Base-by-base conservation (phyloP, 2,329 filamentous ascomycete genomes). In the Zymoseptoria pseudotritici region DNA sequence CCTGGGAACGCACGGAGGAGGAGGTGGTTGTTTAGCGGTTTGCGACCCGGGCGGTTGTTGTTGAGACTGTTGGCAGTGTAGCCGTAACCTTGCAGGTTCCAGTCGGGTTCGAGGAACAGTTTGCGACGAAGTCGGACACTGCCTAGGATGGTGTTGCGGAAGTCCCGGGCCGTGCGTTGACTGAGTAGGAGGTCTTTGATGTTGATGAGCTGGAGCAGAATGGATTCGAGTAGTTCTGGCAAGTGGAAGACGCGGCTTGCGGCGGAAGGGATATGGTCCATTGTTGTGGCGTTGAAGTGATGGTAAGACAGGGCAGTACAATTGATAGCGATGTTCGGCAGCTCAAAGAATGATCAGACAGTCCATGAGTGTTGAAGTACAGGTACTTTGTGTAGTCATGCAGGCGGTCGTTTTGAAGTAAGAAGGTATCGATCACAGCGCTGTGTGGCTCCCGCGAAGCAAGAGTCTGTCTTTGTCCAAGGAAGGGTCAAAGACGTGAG, bases 171-270 rank as follows among this genome's bases (percentile, higher is more conserved):
- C 29, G 70, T 67, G 13, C 73, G 66, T 61, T 75, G 73, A 7
- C 61, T 62, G 21, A 74, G 66, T 24, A 75, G 69, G 10, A 75
- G 64, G 50, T 73, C 68, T 61, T 67, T 66, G 5, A 61, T 64
- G 29, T 61, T 61, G 2, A 77, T 61, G 2, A 77, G 70, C 19
- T 73, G 58, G 8, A 64, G 57, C 24, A 77, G 72, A 62, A 76
- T 70, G 49, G 69, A 54, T 64, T 75, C 74, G 57, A 76, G 70
- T 58, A 77, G 71, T 63, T 77, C 75, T 24, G 74, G 72, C 4
- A 73, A 69, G 31, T 65, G 54, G 60, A 77, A 61, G 51, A 75
- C 71, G 36, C 57, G 61, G 4, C 49, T 19, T 36, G 59, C 56
- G 7, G 56, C 20, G 29, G 50, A 56, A 13, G 13, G 7, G 22